Percentiles rank a stretch among this genome's conserved stretches.
Evolutionary conservation across 2,329 filamentous ascomycete species (phyloP).

Genomic region (Cercospora berteroae): DNA sequence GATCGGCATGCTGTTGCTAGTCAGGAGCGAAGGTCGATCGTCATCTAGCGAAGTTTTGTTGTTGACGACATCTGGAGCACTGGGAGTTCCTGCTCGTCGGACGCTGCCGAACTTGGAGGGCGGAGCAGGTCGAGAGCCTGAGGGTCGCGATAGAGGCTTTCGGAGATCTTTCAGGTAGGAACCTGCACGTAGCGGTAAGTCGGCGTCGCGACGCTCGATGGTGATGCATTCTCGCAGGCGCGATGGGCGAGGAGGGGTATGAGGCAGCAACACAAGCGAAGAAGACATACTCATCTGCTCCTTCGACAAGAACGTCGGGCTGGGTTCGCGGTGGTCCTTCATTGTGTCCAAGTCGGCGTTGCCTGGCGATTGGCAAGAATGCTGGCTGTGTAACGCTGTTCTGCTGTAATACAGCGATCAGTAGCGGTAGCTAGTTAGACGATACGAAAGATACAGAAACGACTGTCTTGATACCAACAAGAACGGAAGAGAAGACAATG

Average conservation of each 20-base stretch:
- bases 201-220: slow-evolving; percentile 12
- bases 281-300: slow-evolving; percentile 32
- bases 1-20: slow-evolving; percentile 35
- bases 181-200: slow-evolving; percentile 48
- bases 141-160: slow-evolving; percentile 64
- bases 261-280: slow-evolving; percentile 20
- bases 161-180: slow-evolving; percentile 70
- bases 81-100: slow-evolving; percentile 31
- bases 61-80: slow-evolving; percentile 15
- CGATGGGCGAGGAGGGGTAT: slow-evolving; percentile 27
- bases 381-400: slow-evolving; percentile 3
- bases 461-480: neutral
- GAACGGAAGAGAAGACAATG: neutral
- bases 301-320: slow-evolving; percentile 33
- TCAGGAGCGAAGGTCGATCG: slow-evolving; percentile 34
- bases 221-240: slow-evolving; percentile 25
- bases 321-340: slow-evolving; percentile 18
- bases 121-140: slow-evolving; percentile 66
- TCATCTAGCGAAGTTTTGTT: slow-evolving; percentile 12
- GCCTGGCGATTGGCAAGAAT: neutral
- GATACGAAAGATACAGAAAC: neutral
- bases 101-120: slow-evolving; percentile 43
- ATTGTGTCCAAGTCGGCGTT: slow-evolving; percentile 3
- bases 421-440: neutral
- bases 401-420: neutral